Conservation (phyloP, 768 basidiomycete species). For the Imleria badia region DNA sequence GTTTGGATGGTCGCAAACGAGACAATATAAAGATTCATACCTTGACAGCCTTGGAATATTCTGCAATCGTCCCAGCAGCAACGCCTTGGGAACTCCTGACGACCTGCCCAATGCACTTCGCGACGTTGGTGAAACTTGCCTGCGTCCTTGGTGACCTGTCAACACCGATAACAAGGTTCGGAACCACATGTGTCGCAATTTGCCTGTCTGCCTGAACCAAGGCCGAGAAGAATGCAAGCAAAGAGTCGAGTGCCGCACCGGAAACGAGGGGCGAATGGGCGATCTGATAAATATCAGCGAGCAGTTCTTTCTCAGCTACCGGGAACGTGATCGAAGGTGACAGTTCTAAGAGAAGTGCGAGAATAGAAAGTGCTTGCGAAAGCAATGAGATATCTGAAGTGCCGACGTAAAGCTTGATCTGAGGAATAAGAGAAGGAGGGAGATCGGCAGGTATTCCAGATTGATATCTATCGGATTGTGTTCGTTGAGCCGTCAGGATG, state of each 20-base stretch:
- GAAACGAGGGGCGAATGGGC: slow-evolving; percentile 79
- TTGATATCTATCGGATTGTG: slow-evolving; percentile 39
- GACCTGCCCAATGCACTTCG: slow-evolving; percentile 82
- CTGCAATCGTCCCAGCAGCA: slow-evolving; percentile 80
- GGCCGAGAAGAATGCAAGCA: slow-evolving; percentile 78
- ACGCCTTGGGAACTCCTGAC: slow-evolving; percentile 68
- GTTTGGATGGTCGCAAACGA: neutral
- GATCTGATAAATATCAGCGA: slow-evolving; percentile 64
- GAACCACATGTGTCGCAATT: slow-evolving; percentile 80
- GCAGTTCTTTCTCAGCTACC: slow-evolving; percentile 69
- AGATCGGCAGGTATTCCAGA: slow-evolving; percentile 54
- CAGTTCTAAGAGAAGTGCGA: slow-evolving; percentile 67
- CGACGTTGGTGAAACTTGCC: slow-evolving; percentile 64
- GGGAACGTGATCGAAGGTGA: slow-evolving; percentile 71
- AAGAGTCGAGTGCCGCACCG: slow-evolving; percentile 74
- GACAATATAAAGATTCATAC: slow-evolving; percentile 36
- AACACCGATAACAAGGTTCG: slow-evolving; percentile 63
- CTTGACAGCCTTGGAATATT: slow-evolving; percentile 81
- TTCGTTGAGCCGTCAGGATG: neutral
- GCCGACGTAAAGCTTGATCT: slow-evolving; percentile 74
- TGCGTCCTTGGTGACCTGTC: slow-evolving; percentile 65
- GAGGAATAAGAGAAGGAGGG: slow-evolving; percentile 61
- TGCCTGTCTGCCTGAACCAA: slow-evolving; percentile 82
- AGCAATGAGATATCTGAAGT: slow-evolving; percentile 77
- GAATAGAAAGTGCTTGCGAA: slow-evolving; percentile 63